Conservation (phyloP, 345 rosid species). For the Heritiera littoralis region DNA sequence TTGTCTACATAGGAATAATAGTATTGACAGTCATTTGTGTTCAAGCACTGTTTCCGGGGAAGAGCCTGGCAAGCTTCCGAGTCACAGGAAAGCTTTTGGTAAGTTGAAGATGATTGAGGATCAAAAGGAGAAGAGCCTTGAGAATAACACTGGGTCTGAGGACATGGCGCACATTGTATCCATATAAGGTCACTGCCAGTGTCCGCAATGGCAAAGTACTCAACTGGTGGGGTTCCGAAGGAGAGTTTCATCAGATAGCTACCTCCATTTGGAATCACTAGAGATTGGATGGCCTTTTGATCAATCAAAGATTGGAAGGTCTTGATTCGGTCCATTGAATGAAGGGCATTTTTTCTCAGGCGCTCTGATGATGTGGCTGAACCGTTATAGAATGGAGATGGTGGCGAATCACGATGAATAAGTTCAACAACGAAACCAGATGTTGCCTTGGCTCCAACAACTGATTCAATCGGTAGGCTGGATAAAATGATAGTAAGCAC, state of each 20-base stretch:
- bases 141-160: not conserved
- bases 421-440: conserved; percentile 27
- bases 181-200: not conserved
- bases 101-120: not conserved
- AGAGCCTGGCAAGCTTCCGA: not conserved
- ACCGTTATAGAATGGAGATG: conserved; percentile 35
- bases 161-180: conserved; percentile 12
- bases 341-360: conserved; percentile 31
- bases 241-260: conserved; percentile 37
- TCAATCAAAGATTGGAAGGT: conserved; percentile 17
- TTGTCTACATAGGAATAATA: not conserved
- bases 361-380: conserved; percentile 19
- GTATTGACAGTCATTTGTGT: not conserved
- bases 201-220: conserved; percentile 32
- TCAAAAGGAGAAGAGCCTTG: not conserved
- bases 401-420: conserved; percentile 39
- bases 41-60: not conserved
- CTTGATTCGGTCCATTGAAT: conserved; percentile 35
- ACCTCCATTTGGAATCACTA: conserved; percentile 18
- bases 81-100: not conserved
- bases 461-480: not conserved
- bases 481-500: not conserved
- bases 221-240: conserved; percentile 35
- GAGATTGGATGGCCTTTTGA: conserved; percentile 20
- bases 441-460: not conserved